Conservation (phyloP, 106 monocot genomes). For the Hemerocallis citrina region DNA sequence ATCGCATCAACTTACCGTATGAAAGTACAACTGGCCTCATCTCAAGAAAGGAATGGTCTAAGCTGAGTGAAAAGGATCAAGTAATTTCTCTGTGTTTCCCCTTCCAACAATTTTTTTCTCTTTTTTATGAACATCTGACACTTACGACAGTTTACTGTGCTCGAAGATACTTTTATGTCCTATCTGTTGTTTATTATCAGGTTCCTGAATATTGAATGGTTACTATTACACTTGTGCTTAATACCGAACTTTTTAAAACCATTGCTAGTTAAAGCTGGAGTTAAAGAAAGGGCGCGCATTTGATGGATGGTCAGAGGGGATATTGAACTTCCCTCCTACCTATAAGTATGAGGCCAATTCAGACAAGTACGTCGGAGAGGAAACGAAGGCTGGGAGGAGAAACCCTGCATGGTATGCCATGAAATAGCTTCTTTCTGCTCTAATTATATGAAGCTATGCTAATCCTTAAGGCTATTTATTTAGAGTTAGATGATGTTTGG, state of each 20-base stretch:
- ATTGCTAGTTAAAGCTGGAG: constrained; percentile 25
- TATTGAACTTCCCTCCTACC: constrained; percentile 35
- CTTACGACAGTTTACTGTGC: background rate
- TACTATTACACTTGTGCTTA: too few relatives aligned
- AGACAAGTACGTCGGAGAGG: constrained; percentile 20
- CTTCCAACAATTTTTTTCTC: background rate
- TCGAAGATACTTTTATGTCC: too few relatives aligned
- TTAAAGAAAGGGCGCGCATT: constrained; percentile 22
- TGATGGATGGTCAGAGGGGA: constrained; percentile 39
- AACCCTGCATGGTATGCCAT: constrained; percentile 31
- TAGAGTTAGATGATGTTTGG: too few relatives aligned
- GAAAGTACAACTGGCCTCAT: constrained; percentile 54
- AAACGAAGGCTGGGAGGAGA: constrained; percentile 25
- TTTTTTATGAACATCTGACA: constrained; percentile 1
- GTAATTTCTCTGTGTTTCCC: constrained; percentile 16
- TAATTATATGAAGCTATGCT: too few relatives aligned
- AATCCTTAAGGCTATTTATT: too few relatives aligned
- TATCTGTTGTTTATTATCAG: background rate
- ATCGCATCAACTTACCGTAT: constrained; percentile 57
- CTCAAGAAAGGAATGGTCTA: constrained; percentile 31
- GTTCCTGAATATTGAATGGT: background rate
- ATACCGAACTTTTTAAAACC: background rate
- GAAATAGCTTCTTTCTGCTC: too few relatives aligned
- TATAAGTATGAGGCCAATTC: constrained; percentile 33
- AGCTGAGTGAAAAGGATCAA: constrained; percentile 58